These are phyloP conservation scores for Tilletiaria anomala DNA, from an alignment of 1,284 basidiomycete genomes.

Conservation along the genomic window DNA sequence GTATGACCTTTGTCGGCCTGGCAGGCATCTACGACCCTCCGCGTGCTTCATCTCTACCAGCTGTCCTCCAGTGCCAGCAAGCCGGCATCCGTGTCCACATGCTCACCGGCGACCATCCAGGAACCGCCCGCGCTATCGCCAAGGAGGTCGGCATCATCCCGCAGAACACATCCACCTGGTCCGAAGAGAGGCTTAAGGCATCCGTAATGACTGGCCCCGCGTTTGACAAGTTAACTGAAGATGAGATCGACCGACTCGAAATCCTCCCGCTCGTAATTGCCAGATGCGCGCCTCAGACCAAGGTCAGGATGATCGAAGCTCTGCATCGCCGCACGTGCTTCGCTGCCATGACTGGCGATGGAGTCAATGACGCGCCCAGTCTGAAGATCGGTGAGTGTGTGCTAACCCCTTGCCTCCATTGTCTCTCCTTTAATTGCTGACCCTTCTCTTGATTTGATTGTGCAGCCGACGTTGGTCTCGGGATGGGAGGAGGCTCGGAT, in stretches of 20 bases:
- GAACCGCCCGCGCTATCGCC: constrained; percentile 41
- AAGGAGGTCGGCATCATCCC: constrained; percentile 47
- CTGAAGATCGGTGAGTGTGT: constrained; percentile 38
- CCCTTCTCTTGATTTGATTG: too few relatives aligned
- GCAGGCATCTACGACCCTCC: constrained; percentile 57
- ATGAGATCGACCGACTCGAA: constrained; percentile 49
- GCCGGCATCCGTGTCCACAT: constrained; percentile 57
- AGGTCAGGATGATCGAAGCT: constrained; percentile 49
- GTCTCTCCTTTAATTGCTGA: too few relatives aligned
- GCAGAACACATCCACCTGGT: neutral
- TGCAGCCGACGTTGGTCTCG: constrained; percentile 37
- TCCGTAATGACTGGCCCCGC: constrained; percentile 47
- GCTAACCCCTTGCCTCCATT: too few relatives aligned
- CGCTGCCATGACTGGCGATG: constrained; percentile 38
- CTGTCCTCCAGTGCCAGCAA: constrained; percentile 51
- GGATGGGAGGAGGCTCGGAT: constrained; percentile 35
- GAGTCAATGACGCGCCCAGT: constrained; percentile 38
- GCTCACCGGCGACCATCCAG: constrained; percentile 45
- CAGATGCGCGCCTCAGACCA: constrained; percentile 45
- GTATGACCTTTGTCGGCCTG: constrained; percentile 51
- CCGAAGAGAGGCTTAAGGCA: constrained; percentile 15
- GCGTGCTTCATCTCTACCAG: constrained; percentile 52
- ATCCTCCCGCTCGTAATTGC: constrained; percentile 51
- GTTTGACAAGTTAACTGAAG: constrained; percentile 53
- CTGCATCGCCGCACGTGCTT: constrained; percentile 43